Evolutionary conservation across 2,329 filamentous ascomycete genomes (phyloP), one percentile per base, ranked within the genome.

Genomic region (Fusarium sp.): DNA sequence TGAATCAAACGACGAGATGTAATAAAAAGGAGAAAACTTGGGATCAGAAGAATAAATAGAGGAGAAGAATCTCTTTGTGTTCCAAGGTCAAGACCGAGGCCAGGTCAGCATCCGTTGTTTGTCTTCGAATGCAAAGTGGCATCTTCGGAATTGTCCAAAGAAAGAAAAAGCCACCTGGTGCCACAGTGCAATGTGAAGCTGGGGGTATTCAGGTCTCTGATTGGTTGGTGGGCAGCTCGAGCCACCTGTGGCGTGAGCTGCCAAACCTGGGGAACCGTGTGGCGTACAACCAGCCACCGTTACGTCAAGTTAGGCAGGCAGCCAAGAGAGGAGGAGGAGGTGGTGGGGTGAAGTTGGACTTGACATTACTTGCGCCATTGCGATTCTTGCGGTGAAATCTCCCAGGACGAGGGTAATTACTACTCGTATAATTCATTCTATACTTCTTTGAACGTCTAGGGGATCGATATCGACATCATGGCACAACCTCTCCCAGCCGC

Each of bases 381-480:
- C 34, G 51, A 33, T 31, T 46, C 36, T 36, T 36, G 4, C 7
- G n/a, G n/a, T 16, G 40, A 59, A 40, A 14, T 11, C 11, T 51
- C 20, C 16, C 16, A 9, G 4, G 14, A 16, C 44, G 14, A 27
- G 23, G 23, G 23, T 49, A 16, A n/a, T 46, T n/a, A 25, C 42
- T 27, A 27, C 23, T 27, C 9, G 14, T 16, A 16, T 49, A 49
- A 11, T 27, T 13, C 23, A 27, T 27, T 27, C 23, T 27, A 20
- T 36, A 53, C 13, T 16, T 1, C 5, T 16, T 53, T 3, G 4
- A n/a, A 53, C 18, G 2, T 20, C 18, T 4, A 54, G 9, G 23
- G 10, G 44, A 29, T 51, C 46, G 13, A 42, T 42, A 42, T 42
- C 18, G 7, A 49, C 61, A 81, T 62, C 69, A 97, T 97, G 94